Conservation (phyloP, 371 early-diverging fungal species). For the Blakeslea trispora region DNA sequence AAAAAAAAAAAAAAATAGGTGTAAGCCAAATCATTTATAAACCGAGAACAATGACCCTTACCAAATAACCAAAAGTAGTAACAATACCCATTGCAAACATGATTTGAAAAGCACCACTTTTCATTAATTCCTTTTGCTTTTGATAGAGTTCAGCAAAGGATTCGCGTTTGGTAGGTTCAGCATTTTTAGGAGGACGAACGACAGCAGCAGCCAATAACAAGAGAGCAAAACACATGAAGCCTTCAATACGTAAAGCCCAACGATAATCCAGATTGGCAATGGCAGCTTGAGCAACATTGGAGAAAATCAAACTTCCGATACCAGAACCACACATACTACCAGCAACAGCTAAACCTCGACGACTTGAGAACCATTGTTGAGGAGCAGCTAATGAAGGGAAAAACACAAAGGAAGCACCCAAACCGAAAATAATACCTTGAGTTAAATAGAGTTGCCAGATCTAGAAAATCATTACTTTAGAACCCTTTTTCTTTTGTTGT, state of each 20-base stretch:
- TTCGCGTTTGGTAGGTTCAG: neutral
- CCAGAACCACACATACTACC: conserved; percentile 67
- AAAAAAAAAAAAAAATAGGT: neutral
- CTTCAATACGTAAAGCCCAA: conserved; percentile 68
- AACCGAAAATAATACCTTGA: conserved; percentile 69
- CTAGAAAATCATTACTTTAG: conserved; percentile 9
- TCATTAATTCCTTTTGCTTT: conserved; percentile 30
- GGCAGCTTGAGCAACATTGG: conserved; percentile 55
- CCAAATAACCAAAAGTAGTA: conserved; percentile 29
- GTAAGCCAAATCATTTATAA: no score
- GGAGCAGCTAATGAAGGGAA: conserved; percentile 68
- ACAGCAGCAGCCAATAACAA: conserved; percentile 44
- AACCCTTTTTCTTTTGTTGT: conserved; percentile 17
- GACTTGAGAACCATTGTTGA: conserved; percentile 71
- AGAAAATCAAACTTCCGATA: conserved; percentile 64
- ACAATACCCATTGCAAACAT: conserved; percentile 25
- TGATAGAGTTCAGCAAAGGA: conserved; percentile 13
- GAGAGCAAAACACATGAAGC: conserved; percentile 54
- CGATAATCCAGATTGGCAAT: conserved; percentile 51
- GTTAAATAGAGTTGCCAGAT: conserved; percentile 71
- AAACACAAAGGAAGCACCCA: conserved; percentile 69
- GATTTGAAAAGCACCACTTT: conserved; percentile 20
- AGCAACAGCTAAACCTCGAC: conserved; percentile 73
- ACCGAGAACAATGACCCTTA: conserved; percentile 10
- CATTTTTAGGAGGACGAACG: conserved; percentile 42